phyloP scores from a whole-genome alignment of 2,329 filamentous ascomycete species.

The Cryphonectria carpinicola region DNA sequence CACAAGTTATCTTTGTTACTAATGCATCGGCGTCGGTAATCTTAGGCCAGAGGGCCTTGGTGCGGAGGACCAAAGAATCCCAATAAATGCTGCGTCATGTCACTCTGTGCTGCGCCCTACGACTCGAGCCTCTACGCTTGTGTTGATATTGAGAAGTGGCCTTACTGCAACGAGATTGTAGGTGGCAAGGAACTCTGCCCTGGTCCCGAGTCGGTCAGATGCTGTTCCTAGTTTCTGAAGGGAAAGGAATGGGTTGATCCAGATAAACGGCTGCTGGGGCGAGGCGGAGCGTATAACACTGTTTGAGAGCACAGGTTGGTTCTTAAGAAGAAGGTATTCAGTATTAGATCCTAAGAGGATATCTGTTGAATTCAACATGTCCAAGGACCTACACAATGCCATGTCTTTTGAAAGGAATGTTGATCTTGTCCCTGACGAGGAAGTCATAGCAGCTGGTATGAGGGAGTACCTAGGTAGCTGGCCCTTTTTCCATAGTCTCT shows the following conservation, averaged over 20 bases:
- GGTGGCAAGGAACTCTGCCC: slow-evolving; percentile 7
- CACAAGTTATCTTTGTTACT: not conserved
- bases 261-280: not conserved
- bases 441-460: not conserved
- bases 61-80: not conserved
- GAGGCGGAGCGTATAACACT: not conserved
- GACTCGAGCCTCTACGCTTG: not conserved
- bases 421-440: not conserved
- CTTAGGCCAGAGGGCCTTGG: not conserved
- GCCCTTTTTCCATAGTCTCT: no score
- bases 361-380: not conserved
- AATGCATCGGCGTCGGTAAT: not conserved
- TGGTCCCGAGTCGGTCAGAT: not conserved
- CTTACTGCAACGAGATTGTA: slow-evolving; percentile 3
- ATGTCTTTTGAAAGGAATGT: not conserved
- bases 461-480: not conserved
- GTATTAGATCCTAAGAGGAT: not conserved
- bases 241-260: not conserved
- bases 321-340: not conserved
- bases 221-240: not conserved
- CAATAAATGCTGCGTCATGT: slow-evolving; percentile 7
- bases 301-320: not conserved
- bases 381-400: not conserved
- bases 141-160: slow-evolving; percentile 10
- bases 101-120: not conserved